Evolutionary conservation across 2,329 filamentous ascomycete species (phyloP).

Genomic region (Botrytis sinoallii): DNA sequence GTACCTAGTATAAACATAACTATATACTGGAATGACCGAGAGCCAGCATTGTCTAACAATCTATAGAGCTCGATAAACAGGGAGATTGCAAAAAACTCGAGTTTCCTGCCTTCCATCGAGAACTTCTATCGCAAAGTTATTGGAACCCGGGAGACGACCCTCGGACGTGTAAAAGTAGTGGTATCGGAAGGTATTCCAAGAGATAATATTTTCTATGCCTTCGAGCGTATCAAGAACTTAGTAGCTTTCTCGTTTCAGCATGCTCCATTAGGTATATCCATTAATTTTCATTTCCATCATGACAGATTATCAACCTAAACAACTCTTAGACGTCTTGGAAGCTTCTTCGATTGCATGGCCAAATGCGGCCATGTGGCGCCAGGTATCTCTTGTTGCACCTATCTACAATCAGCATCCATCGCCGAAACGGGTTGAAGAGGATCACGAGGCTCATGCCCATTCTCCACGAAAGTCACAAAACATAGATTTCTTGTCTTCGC

Average conservation of each 20-base stretch:
- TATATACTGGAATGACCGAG: not conserved
- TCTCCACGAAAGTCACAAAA: conserved; percentile 48
- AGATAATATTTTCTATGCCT: conserved; percentile 45
- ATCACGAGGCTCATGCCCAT: conserved; percentile 58
- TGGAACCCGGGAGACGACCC: conserved; percentile 68
- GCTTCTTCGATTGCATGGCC: conserved; percentile 76
- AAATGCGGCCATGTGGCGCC: conserved; percentile 66
- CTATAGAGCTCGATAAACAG: conserved; percentile 36
- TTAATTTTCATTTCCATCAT: not conserved
- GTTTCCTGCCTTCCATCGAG: conserved; percentile 70
- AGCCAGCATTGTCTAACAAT: conserved; percentile 10
- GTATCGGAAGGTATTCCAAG: conserved; percentile 70
- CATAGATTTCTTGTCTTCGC: conserved; percentile 28
- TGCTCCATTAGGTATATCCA: conserved; percentile 65
- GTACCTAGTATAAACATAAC: not conserved
- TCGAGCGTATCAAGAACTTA: conserved; percentile 68
- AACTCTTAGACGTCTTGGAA: conserved; percentile 64
- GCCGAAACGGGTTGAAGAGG: conserved; percentile 43
- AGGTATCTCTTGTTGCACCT: conserved; percentile 42
- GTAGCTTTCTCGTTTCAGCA: conserved; percentile 83
- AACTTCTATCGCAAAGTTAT: conserved; percentile 64
- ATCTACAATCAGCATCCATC: conserved; percentile 31
- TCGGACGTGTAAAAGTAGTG: conserved; percentile 73
- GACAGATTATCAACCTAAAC: conserved; percentile 1
- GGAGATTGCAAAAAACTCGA: conserved; percentile 59